Conservation (phyloP, 768 basidiomycete genomes). For the Kwoniella dejecticola region DNA sequence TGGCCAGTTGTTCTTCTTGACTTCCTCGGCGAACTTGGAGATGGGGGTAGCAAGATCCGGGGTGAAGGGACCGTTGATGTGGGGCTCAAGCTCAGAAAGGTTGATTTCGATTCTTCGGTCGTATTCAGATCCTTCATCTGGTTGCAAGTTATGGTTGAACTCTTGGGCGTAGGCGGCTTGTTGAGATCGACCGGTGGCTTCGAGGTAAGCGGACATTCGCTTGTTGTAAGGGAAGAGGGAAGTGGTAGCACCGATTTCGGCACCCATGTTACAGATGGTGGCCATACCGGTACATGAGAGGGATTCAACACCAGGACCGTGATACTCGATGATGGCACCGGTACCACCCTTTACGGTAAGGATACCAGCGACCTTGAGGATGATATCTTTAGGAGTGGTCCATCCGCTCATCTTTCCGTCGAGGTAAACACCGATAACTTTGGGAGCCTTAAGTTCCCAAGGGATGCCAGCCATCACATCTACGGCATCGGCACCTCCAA, state of each 20-base stretch:
- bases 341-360: conserved; percentile 99
- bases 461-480: conserved; percentile 98
- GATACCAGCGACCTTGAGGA: conserved; percentile 97
- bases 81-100: conserved; percentile 94
- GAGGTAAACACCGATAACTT: conserved; percentile 96
- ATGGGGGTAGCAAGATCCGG: conserved; percentile 98
- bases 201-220: conserved; percentile 89
- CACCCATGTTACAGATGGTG: conserved; percentile 99
- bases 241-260: conserved; percentile 98
- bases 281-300: conserved; percentile 99
- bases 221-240: conserved; percentile 98
- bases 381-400: conserved; percentile 99
- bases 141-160: conserved; percentile 86
- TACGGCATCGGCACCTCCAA: conserved; percentile 98
- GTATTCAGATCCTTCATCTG: conserved; percentile 87
- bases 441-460: conserved; percentile 99
- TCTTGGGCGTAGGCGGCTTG: conserved; percentile 85
- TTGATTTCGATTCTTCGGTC: conserved; percentile 94
- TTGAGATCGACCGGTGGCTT: conserved; percentile 86
- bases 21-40: conserved; percentile 87
- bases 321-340: conserved; percentile 97
- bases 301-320: conserved; percentile 89
- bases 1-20: conserved; percentile 96
- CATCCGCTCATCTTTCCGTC: conserved; percentile 93
- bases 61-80: conserved; percentile 99